Percentiles rank a stretch among this genome's conserved stretches.
Conservation (phyloP, 768 basidiomycete genomes). For the Lentinula guzmanii region DNA sequence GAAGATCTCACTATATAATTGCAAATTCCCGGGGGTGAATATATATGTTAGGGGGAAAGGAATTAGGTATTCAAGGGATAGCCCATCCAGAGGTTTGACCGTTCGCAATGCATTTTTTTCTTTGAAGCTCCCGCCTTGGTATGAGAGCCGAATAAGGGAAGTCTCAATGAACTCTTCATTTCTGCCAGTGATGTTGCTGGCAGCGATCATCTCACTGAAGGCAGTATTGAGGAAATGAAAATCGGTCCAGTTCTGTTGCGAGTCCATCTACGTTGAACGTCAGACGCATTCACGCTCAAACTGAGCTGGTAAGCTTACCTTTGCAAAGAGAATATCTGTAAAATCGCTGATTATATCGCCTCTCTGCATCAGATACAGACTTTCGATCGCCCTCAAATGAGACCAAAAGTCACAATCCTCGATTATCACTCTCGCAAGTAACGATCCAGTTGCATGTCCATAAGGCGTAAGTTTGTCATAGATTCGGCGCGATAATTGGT, state of each 20-base stretch:
- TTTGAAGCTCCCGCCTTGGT: slow-evolving; percentile 33
- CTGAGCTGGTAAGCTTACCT: slow-evolving; percentile 34
- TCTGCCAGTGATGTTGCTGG: slow-evolving; percentile 28
- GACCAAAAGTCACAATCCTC: slow-evolving; percentile 62
- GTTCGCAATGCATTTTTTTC: slow-evolving; percentile 42
- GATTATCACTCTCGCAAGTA: slow-evolving; percentile 51
- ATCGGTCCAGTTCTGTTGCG: slow-evolving; percentile 66
- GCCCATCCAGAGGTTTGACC: slow-evolving; percentile 58
- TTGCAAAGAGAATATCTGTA: slow-evolving; percentile 65
- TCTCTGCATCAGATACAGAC: slow-evolving; percentile 66
- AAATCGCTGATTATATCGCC: slow-evolving; percentile 79
- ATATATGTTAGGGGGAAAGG: slow-evolving; percentile 81
- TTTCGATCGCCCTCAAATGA: slow-evolving; percentile 61
- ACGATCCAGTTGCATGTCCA: slow-evolving; percentile 45
- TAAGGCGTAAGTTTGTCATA: slow-evolving; percentile 56
- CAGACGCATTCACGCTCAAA: neutral
- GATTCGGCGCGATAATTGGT: slow-evolving; percentile 56
- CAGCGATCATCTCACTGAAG: slow-evolving; percentile 61
- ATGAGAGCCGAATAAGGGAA: slow-evolving; percentile 67
- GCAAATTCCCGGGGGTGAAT: slow-evolving; percentile 51
- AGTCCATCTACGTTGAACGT: slow-evolving; percentile 55
- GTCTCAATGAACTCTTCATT: slow-evolving; percentile 54
- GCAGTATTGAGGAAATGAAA: slow-evolving; percentile 81
- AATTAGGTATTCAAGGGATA: slow-evolving; percentile 72
- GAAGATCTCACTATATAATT: slow-evolving; percentile 62